phyloP scores from a whole-genome alignment of 345 rosid species.

The Cardamine chenopodiifolia region DNA sequence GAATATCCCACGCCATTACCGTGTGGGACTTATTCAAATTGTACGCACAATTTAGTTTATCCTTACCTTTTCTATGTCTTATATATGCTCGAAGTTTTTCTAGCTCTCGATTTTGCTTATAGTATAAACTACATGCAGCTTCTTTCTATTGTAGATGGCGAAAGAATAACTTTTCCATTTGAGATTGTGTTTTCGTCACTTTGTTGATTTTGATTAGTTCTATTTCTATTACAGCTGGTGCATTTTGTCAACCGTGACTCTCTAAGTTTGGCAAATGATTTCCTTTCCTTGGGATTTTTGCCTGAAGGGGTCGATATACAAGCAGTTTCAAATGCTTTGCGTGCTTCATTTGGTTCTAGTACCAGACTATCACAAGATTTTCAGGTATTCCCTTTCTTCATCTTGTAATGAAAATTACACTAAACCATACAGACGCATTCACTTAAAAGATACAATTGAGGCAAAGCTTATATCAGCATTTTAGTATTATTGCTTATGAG shows the following conservation, averaged over 20 bases:
- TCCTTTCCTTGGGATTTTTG: conserved; percentile 97
- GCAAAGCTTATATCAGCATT: not conserved
- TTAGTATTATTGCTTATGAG: not conserved
- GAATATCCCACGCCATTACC: conserved; percentile 89
- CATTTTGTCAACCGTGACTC: conserved; percentile 99
- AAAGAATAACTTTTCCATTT: not conserved
- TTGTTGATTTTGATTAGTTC: conserved; percentile 39
- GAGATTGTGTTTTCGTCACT: not conserved
- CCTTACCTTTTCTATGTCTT: not conserved
- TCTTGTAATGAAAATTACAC: not conserved
- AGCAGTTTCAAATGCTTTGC: conserved; percentile 79
- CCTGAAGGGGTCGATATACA: conserved; percentile 87
- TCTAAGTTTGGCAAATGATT: conserved; percentile 96
- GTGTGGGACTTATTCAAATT: conserved; percentile 95
- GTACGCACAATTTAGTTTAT: conserved; percentile 47
- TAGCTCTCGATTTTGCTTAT: not conserved
- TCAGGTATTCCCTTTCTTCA: conserved; percentile 60
- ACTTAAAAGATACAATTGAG: not conserved
- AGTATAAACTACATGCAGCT: not conserved
- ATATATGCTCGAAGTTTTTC: not conserved
- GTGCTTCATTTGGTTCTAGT: conserved; percentile 72
- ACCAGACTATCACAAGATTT: conserved; percentile 81
- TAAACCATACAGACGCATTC: not conserved
- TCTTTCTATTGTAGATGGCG: not conserved
- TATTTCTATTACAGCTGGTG: conserved; percentile 79